Evolutionary conservation across 1,284 basidiomycete genomes (phyloP), one percentile per base, ranked within the genome.

Genomic region (Microbotryomycetes sp.): DNA sequence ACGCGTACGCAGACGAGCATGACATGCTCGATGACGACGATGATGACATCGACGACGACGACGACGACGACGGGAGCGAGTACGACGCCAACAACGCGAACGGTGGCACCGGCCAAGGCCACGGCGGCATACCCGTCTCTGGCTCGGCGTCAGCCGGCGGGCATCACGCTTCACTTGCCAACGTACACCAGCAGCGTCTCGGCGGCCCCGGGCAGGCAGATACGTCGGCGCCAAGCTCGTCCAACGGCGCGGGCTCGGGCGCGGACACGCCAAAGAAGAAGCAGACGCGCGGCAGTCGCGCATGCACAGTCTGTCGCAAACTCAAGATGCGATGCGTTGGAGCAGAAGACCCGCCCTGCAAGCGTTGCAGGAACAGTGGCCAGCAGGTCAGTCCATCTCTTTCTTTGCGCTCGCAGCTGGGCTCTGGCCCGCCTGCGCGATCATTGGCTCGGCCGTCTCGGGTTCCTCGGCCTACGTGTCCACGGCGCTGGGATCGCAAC

Each of bases 281-380:
- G 56, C 59, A 53, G 23, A 72, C 66, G 31, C 49, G 71, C 21
- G 69, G 70, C 6, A 66, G 64, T 68, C 91, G 90, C 56, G 92
- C 92, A 0, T 96, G 92, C 70, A 91, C 89, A 0, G 90, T 93
- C 30, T 97, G 94, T 75, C 85, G 94, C 31, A 59, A 54, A 46
- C 52, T 97, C 66, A 98, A 98, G 80, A 98, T 98, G 94, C 89
- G 94, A 69, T 98, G 94, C 70, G 90, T 96, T 21, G 91, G 88
- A 41, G 89, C 90, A 2, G 92, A 96, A 35, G 91, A 90, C 0
- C 89, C 89, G 0, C 91, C 92, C 0, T 73, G 71, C 60, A 70
- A 77, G 72, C 73, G 78, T 11, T 79, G 78, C 73, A 80, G 82
- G 63, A 77, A 85, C 0, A 88, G 89, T 11, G 86, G 86, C 57